Conservation (phyloP, 176 grass and related monocot species). For the Oryza officinalis region DNA sequence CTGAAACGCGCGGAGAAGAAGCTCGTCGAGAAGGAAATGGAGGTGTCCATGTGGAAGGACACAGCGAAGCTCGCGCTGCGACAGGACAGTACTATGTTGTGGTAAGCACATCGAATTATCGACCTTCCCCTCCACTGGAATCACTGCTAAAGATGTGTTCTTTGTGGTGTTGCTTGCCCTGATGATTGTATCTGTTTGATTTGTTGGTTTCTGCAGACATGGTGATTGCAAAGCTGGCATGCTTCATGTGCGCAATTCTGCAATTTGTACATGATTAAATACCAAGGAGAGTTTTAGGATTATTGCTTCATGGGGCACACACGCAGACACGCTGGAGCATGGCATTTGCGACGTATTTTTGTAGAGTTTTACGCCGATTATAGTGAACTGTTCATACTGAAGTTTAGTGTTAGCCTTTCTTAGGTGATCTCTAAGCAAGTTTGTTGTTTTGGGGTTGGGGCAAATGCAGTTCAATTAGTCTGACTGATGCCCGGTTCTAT, state of each 20-base stretch:
- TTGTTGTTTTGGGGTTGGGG: background rate
- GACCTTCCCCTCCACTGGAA: background rate
- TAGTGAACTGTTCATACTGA: constrained; percentile 36
- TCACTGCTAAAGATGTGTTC: background rate
- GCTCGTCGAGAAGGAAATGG: constrained; percentile 54
- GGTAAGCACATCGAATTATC: constrained; percentile 6
- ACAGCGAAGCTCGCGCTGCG: constrained; percentile 37
- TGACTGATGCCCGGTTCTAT: background rate
- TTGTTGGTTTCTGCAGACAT: constrained; percentile 19
- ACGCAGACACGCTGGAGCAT: background rate
- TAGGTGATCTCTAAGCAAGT: background rate
- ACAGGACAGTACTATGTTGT: background rate
- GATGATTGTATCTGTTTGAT: background rate
- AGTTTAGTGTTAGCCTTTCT: constrained; percentile 15
- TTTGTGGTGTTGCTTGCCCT: background rate
- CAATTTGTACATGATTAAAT: background rate
- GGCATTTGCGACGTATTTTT: background rate
- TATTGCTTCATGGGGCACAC: background rate
- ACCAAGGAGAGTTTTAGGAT: background rate
- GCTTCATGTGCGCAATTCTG: background rate
- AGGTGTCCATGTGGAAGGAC: constrained; percentile 50
- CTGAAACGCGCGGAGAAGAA: constrained; percentile 41
- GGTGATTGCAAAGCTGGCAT: background rate
- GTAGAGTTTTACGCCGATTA: background rate
- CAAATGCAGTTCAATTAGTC: background rate